Evolutionary conservation across 805 yeast species (phyloP), one percentile per base, ranked within the genome.

Genomic region (Candida easanensis): DNA sequence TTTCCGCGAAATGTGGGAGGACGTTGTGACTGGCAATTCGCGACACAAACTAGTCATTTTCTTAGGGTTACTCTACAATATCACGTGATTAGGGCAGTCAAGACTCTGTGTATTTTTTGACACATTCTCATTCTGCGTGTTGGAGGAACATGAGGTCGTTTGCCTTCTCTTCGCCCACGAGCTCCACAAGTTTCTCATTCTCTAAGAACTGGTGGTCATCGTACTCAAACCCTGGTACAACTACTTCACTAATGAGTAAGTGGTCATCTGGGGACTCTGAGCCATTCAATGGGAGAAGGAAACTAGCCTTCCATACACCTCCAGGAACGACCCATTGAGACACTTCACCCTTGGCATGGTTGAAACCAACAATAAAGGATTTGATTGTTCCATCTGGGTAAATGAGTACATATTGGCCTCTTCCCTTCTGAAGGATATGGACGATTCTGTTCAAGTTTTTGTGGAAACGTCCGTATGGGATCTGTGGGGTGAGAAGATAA

Each of bases 281-380:
- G 5, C 56, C 64, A 17, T 43, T 48, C 33, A 64, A 54, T n/a
- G 76, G 74, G 4, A 69, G 33, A 19, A 76, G 42, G 52, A 74
- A 78, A 38, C 79, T 73, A 4, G 82, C 81, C 54, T 78, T 78
- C 62, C 73, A 78, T 16, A 72, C 76, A 11, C 74, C 81, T 1
- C 81, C 79, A 10, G 79, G 80, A n/a, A 78, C 82, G 5, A 78
- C 80, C 82, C 82, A 78, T 56, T 78, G 84, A 33, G 74, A 64
- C 4, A 71, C 63, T 54, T 77, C 80, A 6, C 80, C 80, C 11
- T 60, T 60, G 0, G 59, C 57, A 27, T 66, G 60, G 48, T 76
- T 68, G 48, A 76, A 75, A 0, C 83, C 84, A 21, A 77, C 82
- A 18, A 64, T 66, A 53, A 77, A 78, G 1, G 76, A 63, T 44